Evolutionary conservation across 495 filamentous ascomycete genomes (phyloP), one percentile per base, ranked within the genome.

Genomic region (Sordaria brevicollis): DNA sequence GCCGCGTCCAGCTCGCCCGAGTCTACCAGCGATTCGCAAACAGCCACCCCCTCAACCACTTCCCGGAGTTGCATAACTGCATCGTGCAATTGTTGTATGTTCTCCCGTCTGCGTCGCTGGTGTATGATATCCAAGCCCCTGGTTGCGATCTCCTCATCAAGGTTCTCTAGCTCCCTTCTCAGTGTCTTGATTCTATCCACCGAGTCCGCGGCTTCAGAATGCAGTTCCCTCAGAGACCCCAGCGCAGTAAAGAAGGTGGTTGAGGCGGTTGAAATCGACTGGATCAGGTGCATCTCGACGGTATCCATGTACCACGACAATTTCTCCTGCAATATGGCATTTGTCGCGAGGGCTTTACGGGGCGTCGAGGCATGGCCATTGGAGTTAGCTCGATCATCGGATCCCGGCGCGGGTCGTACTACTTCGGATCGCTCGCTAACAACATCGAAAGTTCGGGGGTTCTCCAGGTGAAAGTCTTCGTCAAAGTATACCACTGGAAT

Each of bases 271-370:
- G 94, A 97, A 25, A 99, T 98, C 0, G 93, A 96, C 3, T 92
- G 93, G 69, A 99, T 98, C 9, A 99, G 85, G 77, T 99, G 95
- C 66, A 98, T 92, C 76, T 99, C 95, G 21, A 99, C 92, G 0
- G 96, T 99, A 77, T 99, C 95, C 95, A 99, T 97, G 74, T 99
- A 99, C 95, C 95, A 99, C 2, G 94, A 97, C 4, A 99, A 84
- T 77, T 99, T 99, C 76, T 99, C 95, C 77, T 99, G 95, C n/a
- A 99, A 81, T 62, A 99, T 98, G 1, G 95, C 95, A 81, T 99
- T 99, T 0, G 93, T 97, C 37, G 96, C 94, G 4, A 99, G 84
- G 17, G 91, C 92, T 78, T 97, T 97, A 54, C 95, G 86, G 35
- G 92, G 90, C 33, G 86, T 87, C 5, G 81, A 70, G 1, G 83